Conservation (phyloP, 2,329 filamentous ascomycete genomes). For the Rachicladosporium sp. region DNA sequence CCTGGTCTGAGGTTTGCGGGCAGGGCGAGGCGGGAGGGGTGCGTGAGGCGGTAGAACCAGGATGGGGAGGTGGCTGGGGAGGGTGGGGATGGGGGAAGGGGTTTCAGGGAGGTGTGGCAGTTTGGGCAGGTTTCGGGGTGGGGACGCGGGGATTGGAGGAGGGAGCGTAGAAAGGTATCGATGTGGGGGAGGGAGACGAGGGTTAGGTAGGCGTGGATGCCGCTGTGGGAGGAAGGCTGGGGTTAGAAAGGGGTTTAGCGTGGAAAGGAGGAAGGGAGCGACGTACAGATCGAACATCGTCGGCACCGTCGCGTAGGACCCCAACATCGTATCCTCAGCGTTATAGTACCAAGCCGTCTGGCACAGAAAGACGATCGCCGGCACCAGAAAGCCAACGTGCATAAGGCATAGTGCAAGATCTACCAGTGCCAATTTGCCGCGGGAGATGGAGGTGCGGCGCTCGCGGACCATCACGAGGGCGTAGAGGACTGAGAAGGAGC, state of each 20-base stretch:
- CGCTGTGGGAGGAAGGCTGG: constrained; percentile 3
- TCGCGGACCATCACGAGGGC: no score
- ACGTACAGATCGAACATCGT: constrained; percentile 12
- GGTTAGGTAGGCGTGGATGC: constrained; percentile 10
- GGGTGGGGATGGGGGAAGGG: constrained; percentile 1
- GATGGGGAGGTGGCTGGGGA: background rate
- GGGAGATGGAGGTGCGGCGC: no score
- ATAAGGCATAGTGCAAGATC: no score
- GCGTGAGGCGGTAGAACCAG: no score
- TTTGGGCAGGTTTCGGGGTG: constrained; percentile 7
- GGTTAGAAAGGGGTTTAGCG: background rate
- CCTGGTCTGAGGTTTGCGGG: background rate
- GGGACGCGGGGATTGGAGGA: background rate
- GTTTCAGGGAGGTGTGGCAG: constrained; percentile 6
- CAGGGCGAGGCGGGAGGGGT: background rate
- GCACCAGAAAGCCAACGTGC: no score
- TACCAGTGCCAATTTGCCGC: no score
- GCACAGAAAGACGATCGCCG: no score
- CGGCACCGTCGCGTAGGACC: constrained; percentile 9
- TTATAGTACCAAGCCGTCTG: background rate
- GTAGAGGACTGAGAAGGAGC: no score
- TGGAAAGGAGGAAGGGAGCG: background rate
- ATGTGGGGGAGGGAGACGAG: constrained; percentile 6
- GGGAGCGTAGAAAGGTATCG: background rate
- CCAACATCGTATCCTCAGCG: constrained; percentile 6